phyloP scores from a whole-genome alignment of 106 monocot species.

The Narthecium ossifragum region DNA sequence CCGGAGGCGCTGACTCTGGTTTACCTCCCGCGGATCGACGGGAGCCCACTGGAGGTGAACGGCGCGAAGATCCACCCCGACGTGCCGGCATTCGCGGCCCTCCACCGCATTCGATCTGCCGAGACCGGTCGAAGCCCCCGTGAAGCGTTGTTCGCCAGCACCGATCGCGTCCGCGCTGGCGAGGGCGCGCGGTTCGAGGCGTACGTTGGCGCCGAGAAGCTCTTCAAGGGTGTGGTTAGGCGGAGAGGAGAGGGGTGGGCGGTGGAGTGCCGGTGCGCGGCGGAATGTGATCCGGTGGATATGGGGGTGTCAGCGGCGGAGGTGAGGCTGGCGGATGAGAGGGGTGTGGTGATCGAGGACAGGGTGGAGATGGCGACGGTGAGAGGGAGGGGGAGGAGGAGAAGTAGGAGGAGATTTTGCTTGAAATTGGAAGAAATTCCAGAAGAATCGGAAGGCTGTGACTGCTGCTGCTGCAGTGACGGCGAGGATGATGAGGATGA shows the following conservation, averaged over 20 bases:
- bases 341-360: slow-evolving; percentile 10
- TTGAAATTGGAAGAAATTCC: slow-evolving; percentile 29
- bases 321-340: slow-evolving; percentile 22
- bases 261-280: slow-evolving; percentile 29
- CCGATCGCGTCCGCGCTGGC: slow-evolving; percentile 35
- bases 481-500: slow-evolving; percentile 10
- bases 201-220: slow-evolving; percentile 40
- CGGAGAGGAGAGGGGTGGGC: slow-evolving; percentile 22
- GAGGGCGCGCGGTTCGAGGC: slow-evolving; percentile 49
- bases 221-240: slow-evolving; percentile 44
- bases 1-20: slow-evolving; percentile 49
- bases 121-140: slow-evolving; percentile 2
- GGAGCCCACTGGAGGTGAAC: slow-evolving; percentile 36
- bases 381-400: not conserved
- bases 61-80: slow-evolving; percentile 26
- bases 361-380: slow-evolving; percentile 22
- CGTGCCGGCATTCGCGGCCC: slow-evolving; percentile 27
- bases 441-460: slow-evolving; percentile 21
- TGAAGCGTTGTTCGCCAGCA: slow-evolving; percentile 37
- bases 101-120: slow-evolving; percentile 33
- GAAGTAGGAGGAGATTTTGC: slow-evolving; percentile 17
- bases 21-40: slow-evolving; percentile 44
- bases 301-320: slow-evolving; percentile 2
- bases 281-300: slow-evolving; percentile 1
- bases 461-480: not conserved